Evolutionary conservation across 78 protist genomes (phyloP).

Genomic region (Creolimax fragrantissima): DNA sequence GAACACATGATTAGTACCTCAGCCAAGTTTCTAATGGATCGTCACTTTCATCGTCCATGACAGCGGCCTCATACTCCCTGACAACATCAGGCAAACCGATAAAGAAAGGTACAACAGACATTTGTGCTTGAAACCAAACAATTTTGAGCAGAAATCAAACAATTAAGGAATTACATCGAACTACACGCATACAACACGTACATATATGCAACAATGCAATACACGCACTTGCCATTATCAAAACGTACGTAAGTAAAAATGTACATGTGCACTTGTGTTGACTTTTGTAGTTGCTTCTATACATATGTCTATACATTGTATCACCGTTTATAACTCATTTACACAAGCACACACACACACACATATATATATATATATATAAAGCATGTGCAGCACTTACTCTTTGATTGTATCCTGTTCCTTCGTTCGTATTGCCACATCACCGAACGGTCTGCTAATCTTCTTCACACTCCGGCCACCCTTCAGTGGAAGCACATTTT

Average conservation of each 20-base stretch:
- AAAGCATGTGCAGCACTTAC: neutral
- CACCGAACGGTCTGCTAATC: neutral
- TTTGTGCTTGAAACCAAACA: no score
- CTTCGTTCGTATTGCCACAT: neutral
- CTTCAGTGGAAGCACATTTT: neutral
- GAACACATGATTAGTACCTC: no score
- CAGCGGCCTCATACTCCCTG: neutral
- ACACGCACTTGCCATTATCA: neutral
- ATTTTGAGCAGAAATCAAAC: neutral
- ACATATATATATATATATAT: neutral
- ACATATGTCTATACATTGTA: neutral
- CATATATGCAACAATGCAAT: neutral
- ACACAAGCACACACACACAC: neutral
- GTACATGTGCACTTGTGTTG: neutral
- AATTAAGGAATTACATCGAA: neutral
- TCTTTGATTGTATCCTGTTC: neutral
- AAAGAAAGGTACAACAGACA: no score
- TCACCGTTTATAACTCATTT: no score
- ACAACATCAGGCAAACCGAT: no score
- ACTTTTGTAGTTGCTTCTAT: neutral
- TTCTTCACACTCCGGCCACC: neutral
- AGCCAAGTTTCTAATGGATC: neutral
- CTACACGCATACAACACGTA: neutral
- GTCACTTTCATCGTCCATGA: neutral
- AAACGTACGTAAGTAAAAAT: neutral